These are phyloP conservation scores for Ustulina deusta DNA, from an alignment of 2,329 filamentous ascomycete species.

Conservation along the genomic window DNA sequence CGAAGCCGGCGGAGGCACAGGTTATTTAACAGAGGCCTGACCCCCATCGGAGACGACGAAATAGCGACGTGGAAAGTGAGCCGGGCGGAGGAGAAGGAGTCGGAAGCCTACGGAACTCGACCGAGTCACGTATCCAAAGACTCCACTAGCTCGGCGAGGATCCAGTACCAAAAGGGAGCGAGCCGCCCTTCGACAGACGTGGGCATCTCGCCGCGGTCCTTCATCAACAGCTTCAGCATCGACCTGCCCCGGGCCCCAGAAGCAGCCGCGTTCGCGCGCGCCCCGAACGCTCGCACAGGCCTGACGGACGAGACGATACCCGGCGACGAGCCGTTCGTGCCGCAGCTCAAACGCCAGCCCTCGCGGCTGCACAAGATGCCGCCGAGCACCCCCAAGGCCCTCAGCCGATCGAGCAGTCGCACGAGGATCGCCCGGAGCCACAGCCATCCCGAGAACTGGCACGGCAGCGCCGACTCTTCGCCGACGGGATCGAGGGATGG, in stretches of 20 bases:
- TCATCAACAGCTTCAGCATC: constrained; percentile 58
- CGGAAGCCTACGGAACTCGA: constrained; percentile 43
- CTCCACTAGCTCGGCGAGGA: constrained; percentile 56
- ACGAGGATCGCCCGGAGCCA: constrained; percentile 62
- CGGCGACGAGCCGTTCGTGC: constrained; percentile 70
- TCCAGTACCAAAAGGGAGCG: constrained; percentile 62
- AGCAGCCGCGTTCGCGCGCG: constrained; percentile 67
- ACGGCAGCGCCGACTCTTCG: constrained; percentile 52
- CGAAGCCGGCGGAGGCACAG: constrained; percentile 55
- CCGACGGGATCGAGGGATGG: constrained; percentile 50
- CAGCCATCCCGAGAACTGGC: constrained; percentile 58
- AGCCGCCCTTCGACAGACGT: constrained; percentile 51
- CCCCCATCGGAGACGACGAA: constrained; percentile 73
- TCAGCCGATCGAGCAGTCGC: constrained; percentile 48
- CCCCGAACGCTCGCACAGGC: constrained; percentile 71
- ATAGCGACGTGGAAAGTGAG: constrained; percentile 72
- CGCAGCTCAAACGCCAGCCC: constrained; percentile 63
- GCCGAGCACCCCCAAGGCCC: constrained; percentile 47
- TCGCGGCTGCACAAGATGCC: constrained; percentile 66
- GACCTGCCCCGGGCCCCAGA: constrained; percentile 58
- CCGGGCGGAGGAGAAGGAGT: constrained; percentile 50
- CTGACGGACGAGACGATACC: constrained; percentile 72
- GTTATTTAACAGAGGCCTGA: constrained; percentile 66
- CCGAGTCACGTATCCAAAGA: constrained; percentile 51
- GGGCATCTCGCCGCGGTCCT: constrained; percentile 49